A percentile compares a stretch with the other conserved stretches of the same genome.
phyloP scores from a whole-genome alignment of 768 basidiomycete species.

The Mycena floridula region DNA sequence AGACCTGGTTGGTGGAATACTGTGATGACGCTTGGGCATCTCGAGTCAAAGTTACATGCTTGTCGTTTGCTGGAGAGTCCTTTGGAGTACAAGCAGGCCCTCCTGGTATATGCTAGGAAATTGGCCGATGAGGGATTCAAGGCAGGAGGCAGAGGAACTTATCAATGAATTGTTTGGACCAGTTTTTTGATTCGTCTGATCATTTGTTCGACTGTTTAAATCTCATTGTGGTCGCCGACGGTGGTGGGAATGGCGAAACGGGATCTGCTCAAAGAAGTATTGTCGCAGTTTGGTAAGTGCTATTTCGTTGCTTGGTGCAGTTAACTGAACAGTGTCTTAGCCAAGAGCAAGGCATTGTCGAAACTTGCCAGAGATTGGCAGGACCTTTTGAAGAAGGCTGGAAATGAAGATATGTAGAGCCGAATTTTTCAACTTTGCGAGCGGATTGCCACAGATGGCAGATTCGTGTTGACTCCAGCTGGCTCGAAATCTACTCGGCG shows the following conservation, averaged over 20 bases:
- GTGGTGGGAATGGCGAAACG: conserved; percentile 73
- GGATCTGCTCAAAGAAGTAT: conserved; percentile 77
- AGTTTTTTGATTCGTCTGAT: conserved; percentile 68
- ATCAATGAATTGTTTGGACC: conserved; percentile 89
- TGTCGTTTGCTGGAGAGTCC: conserved; percentile 72
- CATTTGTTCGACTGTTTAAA: conserved; percentile 1
- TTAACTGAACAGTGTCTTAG: conserved; percentile 29
- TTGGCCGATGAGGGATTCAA: conserved; percentile 87
- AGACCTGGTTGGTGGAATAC: conserved; percentile 69
- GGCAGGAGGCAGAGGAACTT: conserved; percentile 85
- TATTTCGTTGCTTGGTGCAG: background rate
- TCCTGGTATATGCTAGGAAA: conserved; percentile 75
- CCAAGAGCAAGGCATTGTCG: conserved; percentile 66
- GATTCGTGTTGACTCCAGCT: too few relatives aligned
- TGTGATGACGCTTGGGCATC: conserved; percentile 81
- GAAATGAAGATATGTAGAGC: too few relatives aligned
- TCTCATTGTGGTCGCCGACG: conserved; percentile 55
- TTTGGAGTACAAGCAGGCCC: conserved; percentile 74
- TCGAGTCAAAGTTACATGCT: conserved; percentile 79
- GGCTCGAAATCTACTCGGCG: too few relatives aligned
- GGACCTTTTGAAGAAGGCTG: conserved; percentile 64
- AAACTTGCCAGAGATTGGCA: conserved; percentile 81
- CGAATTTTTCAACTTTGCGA: too few relatives aligned
- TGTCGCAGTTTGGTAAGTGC: conserved; percentile 68
- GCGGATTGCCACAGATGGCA: too few relatives aligned